Conservation (phyloP, 495 filamentous ascomycete genomes). For the Extremus antarcticus region DNA sequence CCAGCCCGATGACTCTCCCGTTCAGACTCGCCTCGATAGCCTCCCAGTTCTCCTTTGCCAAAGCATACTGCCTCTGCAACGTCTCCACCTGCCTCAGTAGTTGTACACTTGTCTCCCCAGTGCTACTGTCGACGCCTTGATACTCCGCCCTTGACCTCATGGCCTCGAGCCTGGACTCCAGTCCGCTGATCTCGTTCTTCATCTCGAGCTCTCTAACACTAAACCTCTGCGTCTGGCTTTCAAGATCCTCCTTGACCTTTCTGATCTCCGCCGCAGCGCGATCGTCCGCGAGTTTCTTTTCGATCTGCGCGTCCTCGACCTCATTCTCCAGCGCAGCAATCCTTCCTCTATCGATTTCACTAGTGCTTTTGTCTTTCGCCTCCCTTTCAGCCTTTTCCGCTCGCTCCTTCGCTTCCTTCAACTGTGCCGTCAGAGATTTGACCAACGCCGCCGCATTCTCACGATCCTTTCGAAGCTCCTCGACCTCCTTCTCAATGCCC, state of each 20-base stretch:
- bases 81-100: constrained; percentile 90
- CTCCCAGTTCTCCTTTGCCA: constrained; percentile 96
- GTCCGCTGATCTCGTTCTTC: constrained; percentile 63
- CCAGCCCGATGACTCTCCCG: constrained; percentile 58
- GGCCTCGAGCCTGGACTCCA: constrained; percentile 86
- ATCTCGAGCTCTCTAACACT: constrained; percentile 64
- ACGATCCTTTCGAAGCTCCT: constrained; percentile 51
- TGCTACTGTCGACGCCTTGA: constrained; percentile 57
- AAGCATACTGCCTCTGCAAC: constrained; percentile 86
- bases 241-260: constrained; percentile 58
- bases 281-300: constrained; percentile 64
- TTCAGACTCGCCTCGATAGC: constrained; percentile 78
- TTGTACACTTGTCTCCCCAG: constrained; percentile 79
- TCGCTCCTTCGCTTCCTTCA: constrained; percentile 56
- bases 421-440: constrained; percentile 55
- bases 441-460: constrained; percentile 56
- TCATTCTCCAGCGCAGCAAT: constrained; percentile 51
- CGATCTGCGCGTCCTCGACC: constrained; percentile 57
- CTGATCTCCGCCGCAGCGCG: constrained; percentile 56
- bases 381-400: constrained; percentile 61
- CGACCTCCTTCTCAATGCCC: constrained; percentile 61
- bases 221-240: constrained; percentile 63
- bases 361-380: constrained; percentile 51
- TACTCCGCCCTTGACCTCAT: constrained; percentile 81
- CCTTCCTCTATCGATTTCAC: constrained; percentile 30